These are phyloP conservation scores for Colletotrichum liaoningense DNA, from an alignment of 2,329 filamentous ascomycete genomes.

Conservation along the genomic window DNA sequence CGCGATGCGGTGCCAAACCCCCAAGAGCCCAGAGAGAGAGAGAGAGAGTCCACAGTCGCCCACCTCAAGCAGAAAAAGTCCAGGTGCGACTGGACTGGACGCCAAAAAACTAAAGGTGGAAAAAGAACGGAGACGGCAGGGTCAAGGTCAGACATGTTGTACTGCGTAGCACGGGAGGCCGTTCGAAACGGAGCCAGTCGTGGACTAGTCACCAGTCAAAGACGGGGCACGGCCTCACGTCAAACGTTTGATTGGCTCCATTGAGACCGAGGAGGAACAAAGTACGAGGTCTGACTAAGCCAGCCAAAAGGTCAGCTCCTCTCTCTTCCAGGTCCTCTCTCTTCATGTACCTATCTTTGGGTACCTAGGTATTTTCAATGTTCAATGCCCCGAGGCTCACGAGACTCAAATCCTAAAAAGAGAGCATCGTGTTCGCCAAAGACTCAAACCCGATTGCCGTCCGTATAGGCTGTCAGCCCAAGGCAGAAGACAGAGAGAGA, in stretches of 20 bases:
- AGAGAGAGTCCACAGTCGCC: not conserved
- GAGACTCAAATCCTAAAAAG: not conserved
- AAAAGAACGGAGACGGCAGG: not conserved
- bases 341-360: no score
- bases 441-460: not conserved
- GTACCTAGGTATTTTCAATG: not conserved
- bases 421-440: not conserved
- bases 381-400: not conserved
- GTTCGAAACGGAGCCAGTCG: slow-evolving; percentile 7
- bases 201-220: not conserved
- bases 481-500: not conserved
- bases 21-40: not conserved
- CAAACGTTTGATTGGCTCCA: not conserved
- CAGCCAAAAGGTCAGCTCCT: not conserved
- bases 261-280: not conserved
- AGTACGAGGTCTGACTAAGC: not conserved
- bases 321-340: no score
- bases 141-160: not conserved
- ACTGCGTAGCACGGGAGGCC: not conserved
- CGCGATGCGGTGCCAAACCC: not conserved
- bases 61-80: not conserved
- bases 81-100: not conserved
- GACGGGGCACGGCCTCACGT: not conserved
- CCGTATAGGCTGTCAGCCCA: not conserved
- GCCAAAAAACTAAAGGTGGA: not conserved